Evolutionary conservation across 345 rosid species (phyloP).

Genomic region (Alliaria petiolata): DNA sequence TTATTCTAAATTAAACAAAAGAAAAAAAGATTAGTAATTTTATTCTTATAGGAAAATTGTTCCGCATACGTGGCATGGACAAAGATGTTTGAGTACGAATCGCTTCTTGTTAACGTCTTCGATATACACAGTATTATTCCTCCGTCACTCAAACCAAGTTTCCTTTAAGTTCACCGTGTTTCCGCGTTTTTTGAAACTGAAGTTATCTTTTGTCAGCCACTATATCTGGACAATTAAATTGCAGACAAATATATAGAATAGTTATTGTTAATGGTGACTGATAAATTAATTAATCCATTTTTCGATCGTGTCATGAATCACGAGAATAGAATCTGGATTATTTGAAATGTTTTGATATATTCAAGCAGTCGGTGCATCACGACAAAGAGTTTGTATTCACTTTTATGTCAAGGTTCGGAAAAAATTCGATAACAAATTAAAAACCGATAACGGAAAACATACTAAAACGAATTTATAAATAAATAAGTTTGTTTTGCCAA

Average conservation of each 20-base stretch:
- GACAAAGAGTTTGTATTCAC: not conserved
- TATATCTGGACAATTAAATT: not conserved
- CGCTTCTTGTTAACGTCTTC: no score
- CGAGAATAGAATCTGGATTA: not conserved
- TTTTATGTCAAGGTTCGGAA: not conserved
- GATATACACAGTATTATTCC: not conserved
- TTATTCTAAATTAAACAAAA: no score
- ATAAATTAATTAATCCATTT: not conserved
- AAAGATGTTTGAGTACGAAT: no score
- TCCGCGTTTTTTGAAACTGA: not conserved
- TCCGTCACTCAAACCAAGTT: not conserved
- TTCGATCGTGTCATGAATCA: not conserved
- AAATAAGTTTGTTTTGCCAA: no score
- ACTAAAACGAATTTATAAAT: no score
- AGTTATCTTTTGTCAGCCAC: not conserved
- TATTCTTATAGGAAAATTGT: no score
- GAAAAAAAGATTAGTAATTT: no score
- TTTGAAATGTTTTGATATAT: not conserved
- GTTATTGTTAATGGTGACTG: not conserved
- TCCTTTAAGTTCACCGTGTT: not conserved
- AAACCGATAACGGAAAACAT: no score
- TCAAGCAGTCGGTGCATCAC: not conserved
- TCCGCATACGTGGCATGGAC: no score
- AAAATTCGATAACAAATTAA: no score
- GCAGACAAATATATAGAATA: not conserved